Base-by-base conservation (phyloP, 116 monocot species). In the Trichopus zeylanicus region DNA sequence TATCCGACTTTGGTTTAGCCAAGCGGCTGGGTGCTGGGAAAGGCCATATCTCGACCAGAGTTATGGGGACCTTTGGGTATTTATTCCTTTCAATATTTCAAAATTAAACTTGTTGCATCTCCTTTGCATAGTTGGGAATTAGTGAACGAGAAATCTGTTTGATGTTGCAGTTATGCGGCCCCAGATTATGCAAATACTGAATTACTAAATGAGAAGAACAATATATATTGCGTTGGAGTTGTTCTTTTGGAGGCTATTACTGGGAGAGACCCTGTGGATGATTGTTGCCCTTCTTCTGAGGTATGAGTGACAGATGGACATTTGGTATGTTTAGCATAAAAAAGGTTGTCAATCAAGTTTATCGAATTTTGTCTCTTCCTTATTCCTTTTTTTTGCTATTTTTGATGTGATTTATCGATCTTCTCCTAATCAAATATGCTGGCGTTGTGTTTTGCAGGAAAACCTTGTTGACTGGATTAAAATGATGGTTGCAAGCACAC, bases 381-480 rank as follows among this genome's bases (percentile, higher is more conserved):
- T n/a, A n/a, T n/a, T n/a, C n/a, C n/a, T n/a, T n/a, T n/a, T n/a
- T n/a, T n/a, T n/a, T n/a, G n/a, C n/a, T n/a, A n/a, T n/a, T n/a
- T n/a, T n/a, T n/a, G n/a, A n/a, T n/a, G n/a, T n/a, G n/a, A n/a
- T n/a, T n/a, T n/a, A n/a, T n/a, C n/a, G n/a, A n/a, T n/a, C n/a
- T n/a, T n/a, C n/a, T n/a, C n/a, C n/a, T n/a, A n/a, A n/a, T n/a
- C n/a, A n/a, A n/a, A n/a, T n/a, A n/a, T n/a, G n/a, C n/a, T n/a
- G n/a, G n/a, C n/a, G n/a, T 56, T 33, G 16, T 49, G 29, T n/a
- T 15, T 55, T 66, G 34, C 58, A 93, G 93, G 88, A 88, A 30
- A 93, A 93, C 73, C 70, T 93, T 29, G 84, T 93, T 30, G 93
- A 88, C 51, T 93, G 93, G 93, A 76, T 93, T 16, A 93, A 93